Evolutionary conservation across 768 basidiomycete genomes (phyloP).

Genomic region (Boletus rubroflammeus): DNA sequence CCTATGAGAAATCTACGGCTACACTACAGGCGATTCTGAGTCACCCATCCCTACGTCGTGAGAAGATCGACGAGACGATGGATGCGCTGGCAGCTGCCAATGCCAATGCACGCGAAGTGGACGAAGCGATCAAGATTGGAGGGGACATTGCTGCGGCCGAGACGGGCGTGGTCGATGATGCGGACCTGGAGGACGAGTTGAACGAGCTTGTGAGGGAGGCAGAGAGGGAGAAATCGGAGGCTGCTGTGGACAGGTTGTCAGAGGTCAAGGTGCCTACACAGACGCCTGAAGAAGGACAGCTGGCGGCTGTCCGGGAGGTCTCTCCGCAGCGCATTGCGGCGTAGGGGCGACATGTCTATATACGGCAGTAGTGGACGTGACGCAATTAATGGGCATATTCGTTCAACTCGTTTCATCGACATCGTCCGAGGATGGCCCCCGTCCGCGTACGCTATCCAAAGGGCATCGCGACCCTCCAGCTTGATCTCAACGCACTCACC

Average conservation of each 20-base stretch:
- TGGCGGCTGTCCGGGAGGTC: background rate
- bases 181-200: slow-evolving; percentile 64
- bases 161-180: slow-evolving; percentile 48
- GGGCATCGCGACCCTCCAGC: slow-evolving; percentile 74
- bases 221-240: slow-evolving; percentile 38
- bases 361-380: slow-evolving; percentile 12
- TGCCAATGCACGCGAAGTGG: slow-evolving; percentile 77
- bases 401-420: background rate
- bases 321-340: slow-evolving; percentile 6
- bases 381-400: slow-evolving; percentile 6
- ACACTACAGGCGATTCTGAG: slow-evolving; percentile 74
- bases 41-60: slow-evolving; percentile 76
- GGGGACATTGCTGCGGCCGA: slow-evolving; percentile 55
- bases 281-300: slow-evolving; percentile 3
- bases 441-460: slow-evolving; percentile 82
- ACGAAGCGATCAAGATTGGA: slow-evolving; percentile 69
- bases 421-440: slow-evolving; percentile 53
- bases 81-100: slow-evolving; percentile 83
- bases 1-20: slow-evolving; percentile 77
- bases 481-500: slow-evolving; percentile 58
- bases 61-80: slow-evolving; percentile 80
- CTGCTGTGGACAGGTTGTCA: slow-evolving; percentile 19
- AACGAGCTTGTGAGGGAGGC: slow-evolving; percentile 48
- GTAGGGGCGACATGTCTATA: slow-evolving; percentile 2
- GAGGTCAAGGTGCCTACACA: slow-evolving; percentile 18